Evolutionary conservation across 352 stramenopile genomes (phyloP).

Genomic region (Phytophthora aleatoria): DNA sequence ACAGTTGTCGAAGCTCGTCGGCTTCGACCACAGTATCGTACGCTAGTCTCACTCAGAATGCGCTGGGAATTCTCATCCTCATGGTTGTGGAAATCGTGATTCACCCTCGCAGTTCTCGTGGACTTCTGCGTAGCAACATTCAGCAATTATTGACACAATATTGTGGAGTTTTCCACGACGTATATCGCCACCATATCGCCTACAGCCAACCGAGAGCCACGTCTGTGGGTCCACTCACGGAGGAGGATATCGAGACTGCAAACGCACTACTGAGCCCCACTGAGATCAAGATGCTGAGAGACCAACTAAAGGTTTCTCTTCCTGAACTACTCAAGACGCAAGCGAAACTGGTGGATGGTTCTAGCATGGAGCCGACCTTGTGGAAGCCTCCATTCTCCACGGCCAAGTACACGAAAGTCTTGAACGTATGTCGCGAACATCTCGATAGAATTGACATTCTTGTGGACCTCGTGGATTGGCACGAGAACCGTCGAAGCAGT

Average conservation of each 20-base stretch:
- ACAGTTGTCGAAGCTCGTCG: slow-evolving; percentile 43
- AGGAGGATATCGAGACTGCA: slow-evolving; percentile 36
- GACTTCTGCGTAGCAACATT: slow-evolving; percentile 65
- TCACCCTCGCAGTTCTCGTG: slow-evolving; percentile 54
- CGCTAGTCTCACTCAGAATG: slow-evolving; percentile 69
- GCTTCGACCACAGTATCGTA: slow-evolving; percentile 55
- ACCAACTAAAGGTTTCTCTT: slow-evolving; percentile 43
- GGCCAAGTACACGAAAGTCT: slow-evolving; percentile 57
- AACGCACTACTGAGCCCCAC: slow-evolving; percentile 33
- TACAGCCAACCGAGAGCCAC: slow-evolving; percentile 22
- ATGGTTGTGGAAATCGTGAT: slow-evolving; percentile 69
- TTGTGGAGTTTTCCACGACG: slow-evolving; percentile 44
- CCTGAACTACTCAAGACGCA: slow-evolving; percentile 52
- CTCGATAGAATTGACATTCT: slow-evolving; percentile 63
- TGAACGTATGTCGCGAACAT: slow-evolving; percentile 52
- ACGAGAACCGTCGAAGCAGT: slow-evolving; percentile 43
- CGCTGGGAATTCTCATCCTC: slow-evolving; percentile 70
- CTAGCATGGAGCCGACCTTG: slow-evolving; percentile 54
- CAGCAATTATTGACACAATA: slow-evolving; percentile 56
- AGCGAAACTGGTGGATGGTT: slow-evolving; percentile 49
- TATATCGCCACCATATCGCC: slow-evolving; percentile 71
- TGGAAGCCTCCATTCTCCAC: slow-evolving; percentile 65
- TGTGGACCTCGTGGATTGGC: slow-evolving; percentile 70
- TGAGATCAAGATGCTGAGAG: slow-evolving; percentile 47
- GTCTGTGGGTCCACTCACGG: slow-evolving; percentile 14